phyloP scores from a whole-genome alignment of 2,329 filamentous ascomycete genomes.

The Microdochium trichocladiopsis region DNA sequence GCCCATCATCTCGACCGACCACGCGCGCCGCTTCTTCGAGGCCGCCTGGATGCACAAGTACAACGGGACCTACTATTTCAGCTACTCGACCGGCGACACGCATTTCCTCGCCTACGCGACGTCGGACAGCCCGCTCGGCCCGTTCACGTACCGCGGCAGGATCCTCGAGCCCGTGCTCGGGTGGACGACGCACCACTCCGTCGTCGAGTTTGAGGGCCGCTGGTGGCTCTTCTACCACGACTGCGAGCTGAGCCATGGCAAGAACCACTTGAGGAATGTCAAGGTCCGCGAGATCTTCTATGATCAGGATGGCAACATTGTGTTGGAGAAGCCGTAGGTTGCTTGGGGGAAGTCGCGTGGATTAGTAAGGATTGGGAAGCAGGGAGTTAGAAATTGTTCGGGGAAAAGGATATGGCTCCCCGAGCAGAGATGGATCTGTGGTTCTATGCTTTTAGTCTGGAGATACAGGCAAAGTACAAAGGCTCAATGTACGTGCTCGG shows the following conservation, averaged over 20 bases:
- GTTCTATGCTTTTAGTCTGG: too few species aligned
- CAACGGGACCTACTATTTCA: constrained; percentile 64
- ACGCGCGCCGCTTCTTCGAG: constrained; percentile 72
- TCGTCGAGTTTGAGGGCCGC: constrained; percentile 63
- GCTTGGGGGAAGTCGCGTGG: too few species aligned
- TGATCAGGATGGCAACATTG: constrained; percentile 57
- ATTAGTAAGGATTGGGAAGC: background rate
- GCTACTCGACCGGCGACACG: constrained; percentile 72
- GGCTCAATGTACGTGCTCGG: too few species aligned
- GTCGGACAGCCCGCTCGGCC: constrained; percentile 57
- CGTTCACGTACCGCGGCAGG: constrained; percentile 64
- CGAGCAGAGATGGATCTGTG: too few species aligned
- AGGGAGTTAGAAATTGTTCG: background rate
- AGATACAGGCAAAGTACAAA: too few species aligned
- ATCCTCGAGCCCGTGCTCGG: constrained; percentile 71
- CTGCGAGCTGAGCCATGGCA: constrained; percentile 58
- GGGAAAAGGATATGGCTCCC: too few species aligned
- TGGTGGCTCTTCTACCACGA: constrained; percentile 78
- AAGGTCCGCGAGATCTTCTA: constrained; percentile 73
- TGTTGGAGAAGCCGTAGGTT: constrained; percentile 27
- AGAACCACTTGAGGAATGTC: constrained; percentile 65
- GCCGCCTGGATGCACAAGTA: constrained; percentile 75
- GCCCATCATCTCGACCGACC: constrained; percentile 58
- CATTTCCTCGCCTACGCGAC: constrained; percentile 67
- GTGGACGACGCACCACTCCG: constrained; percentile 78